A percentile compares a stretch with the other conserved stretches of the same genome.
Conservation (phyloP, 2,329 filamentous ascomycete genomes). For the Exutisphaerella laricina region DNA sequence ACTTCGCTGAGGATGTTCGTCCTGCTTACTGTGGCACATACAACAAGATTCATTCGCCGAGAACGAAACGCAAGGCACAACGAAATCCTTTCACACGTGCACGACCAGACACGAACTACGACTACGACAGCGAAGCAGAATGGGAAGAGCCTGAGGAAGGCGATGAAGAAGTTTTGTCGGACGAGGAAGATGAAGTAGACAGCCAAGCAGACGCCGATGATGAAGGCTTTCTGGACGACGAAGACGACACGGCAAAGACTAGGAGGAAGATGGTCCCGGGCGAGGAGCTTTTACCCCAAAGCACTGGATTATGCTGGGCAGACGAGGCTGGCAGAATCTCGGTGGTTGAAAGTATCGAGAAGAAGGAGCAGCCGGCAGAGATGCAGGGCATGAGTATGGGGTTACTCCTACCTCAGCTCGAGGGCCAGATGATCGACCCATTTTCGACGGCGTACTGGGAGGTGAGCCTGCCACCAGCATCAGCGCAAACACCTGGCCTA, state of each 20-base stretch:
- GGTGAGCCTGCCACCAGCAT: constrained; percentile 19
- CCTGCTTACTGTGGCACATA: constrained; percentile 68
- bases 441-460: constrained; percentile 79
- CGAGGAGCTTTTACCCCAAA: constrained; percentile 69
- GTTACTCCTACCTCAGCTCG: constrained; percentile 27
- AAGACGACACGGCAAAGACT: constrained; percentile 58
- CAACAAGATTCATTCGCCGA: constrained; percentile 52
- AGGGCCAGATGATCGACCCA: constrained; percentile 65
- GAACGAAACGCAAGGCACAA: constrained; percentile 43
- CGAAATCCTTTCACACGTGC: constrained; percentile 51
- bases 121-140: constrained; percentile 80
- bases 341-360: constrained; percentile 42
- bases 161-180: constrained; percentile 59
- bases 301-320: constrained; percentile 81
- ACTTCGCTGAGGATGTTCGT: constrained; percentile 57
- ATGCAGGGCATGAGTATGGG: constrained; percentile 29
- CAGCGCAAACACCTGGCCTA: constrained; percentile 15
- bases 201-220: constrained; percentile 75
- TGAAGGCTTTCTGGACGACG: constrained; percentile 82
- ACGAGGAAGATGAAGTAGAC: constrained; percentile 62
- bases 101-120: constrained; percentile 65
- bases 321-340: constrained; percentile 47
- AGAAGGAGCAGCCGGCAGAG: constrained; percentile 29
- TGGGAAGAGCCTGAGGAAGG: constrained; percentile 70
- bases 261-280: constrained; percentile 56